phyloP scores from a whole-genome alignment of 306 rosid species.

The Pterocarpus santalinus region DNA sequence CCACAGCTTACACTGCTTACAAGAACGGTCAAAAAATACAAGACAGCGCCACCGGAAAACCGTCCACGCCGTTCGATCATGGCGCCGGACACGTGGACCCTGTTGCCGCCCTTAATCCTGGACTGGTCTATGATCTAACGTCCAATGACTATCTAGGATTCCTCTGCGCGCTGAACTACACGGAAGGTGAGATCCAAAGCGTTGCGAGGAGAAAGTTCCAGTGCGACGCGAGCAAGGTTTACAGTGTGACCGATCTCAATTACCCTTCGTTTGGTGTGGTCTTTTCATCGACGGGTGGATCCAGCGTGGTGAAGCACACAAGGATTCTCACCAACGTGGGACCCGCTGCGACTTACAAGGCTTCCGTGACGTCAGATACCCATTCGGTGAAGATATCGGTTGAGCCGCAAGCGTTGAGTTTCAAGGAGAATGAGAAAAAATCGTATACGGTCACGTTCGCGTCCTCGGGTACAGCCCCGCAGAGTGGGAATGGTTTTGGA shows the following conservation, averaged over 20 bases:
- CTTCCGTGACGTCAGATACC: slow-evolving; percentile 52
- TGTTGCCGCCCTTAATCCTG: slow-evolving; percentile 71
- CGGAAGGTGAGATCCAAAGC: slow-evolving; percentile 49
- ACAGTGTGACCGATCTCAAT: slow-evolving; percentile 79
- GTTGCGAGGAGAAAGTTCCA: slow-evolving; percentile 65
- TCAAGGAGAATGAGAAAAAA: slow-evolving; percentile 73
- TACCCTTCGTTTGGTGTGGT: slow-evolving; percentile 86
- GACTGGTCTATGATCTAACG: slow-evolving; percentile 77
- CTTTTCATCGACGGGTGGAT: slow-evolving; percentile 48
- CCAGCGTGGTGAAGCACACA: slow-evolving; percentile 60
- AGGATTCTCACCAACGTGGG: slow-evolving; percentile 84
- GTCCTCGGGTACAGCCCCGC: slow-evolving; percentile 42
- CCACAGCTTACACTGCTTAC: slow-evolving; percentile 86
- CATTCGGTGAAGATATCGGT: slow-evolving; percentile 67
- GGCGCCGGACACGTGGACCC: slow-evolving; percentile 97
- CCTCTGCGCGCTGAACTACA: slow-evolving; percentile 79
- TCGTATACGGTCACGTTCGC: slow-evolving; percentile 67
- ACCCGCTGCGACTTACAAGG: slow-evolving; percentile 74
- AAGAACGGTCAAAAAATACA: slow-evolving; percentile 58
- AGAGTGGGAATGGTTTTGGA: slow-evolving; percentile 55
- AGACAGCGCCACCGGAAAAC: slow-evolving; percentile 74
- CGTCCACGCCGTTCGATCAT: slow-evolving; percentile 85
- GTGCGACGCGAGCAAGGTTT: slow-evolving; percentile 64
- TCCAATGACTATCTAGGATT: slow-evolving; percentile 72
- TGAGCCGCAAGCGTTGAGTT: slow-evolving; percentile 72